A percentile compares a stretch with the other conserved stretches of the same genome.
These are phyloP conservation scores for Globisporangium polare DNA, from an alignment of 352 stramenopile genomes.

Conservation along the genomic window DNA sequence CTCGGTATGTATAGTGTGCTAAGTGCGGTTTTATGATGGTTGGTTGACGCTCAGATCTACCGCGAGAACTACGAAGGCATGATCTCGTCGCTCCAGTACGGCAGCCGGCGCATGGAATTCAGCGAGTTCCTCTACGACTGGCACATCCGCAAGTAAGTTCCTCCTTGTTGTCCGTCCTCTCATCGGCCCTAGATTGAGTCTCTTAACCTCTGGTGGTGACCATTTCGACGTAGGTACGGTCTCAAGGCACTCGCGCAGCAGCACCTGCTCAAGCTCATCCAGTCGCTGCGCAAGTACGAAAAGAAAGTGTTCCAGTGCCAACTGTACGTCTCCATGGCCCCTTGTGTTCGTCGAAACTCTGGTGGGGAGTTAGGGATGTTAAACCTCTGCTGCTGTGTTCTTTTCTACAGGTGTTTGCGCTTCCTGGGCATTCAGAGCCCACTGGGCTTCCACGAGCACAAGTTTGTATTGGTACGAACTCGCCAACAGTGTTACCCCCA, in stretches of 20 bases:
- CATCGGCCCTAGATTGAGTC: background rate
- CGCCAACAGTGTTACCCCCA: background rate
- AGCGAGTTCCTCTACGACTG: conserved; percentile 85
- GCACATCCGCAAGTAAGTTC: conserved; percentile 70
- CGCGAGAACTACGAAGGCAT: conserved; percentile 69
- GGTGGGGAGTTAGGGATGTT: no score
- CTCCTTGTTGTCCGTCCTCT: background rate
- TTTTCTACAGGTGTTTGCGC: conserved; percentile 38
- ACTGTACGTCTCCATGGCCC: conserved; percentile 38
- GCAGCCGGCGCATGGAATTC: conserved; percentile 67
- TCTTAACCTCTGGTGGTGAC: background rate
- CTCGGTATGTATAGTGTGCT: background rate
- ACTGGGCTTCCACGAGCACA: conserved; percentile 70
- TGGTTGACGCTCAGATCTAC: conserved; percentile 39
- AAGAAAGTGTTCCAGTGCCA: conserved; percentile 64
- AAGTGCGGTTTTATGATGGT: background rate
- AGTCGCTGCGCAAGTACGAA: conserved; percentile 72
- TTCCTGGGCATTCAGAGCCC: conserved; percentile 67
- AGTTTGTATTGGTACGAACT: conserved; percentile 56
- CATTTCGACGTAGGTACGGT: conserved; percentile 30
- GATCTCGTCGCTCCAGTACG: conserved; percentile 64
- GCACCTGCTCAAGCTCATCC: conserved; percentile 72
- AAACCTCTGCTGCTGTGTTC: no score
- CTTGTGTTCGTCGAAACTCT: no score
- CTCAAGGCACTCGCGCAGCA: conserved; percentile 72